These are phyloP conservation scores for California macrophylla DNA, from an alignment of 441 rosid genomes.

Conservation along the genomic window DNA sequence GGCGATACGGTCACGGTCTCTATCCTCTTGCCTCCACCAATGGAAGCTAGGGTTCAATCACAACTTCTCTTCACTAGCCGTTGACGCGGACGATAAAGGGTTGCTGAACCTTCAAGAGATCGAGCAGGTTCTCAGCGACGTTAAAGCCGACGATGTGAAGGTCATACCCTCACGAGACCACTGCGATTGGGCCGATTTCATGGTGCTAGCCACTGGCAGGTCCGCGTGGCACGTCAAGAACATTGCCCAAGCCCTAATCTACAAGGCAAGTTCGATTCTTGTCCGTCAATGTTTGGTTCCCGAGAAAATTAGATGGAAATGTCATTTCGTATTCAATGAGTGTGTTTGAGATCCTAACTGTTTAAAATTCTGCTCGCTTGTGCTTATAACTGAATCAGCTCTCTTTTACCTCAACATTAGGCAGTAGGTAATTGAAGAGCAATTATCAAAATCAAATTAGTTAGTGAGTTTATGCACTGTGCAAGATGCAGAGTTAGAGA, in stretches of 20 bases:
- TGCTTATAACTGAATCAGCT: background rate
- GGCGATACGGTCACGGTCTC: slow-evolving; percentile 40
- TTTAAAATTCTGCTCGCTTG: background rate
- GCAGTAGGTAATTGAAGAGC: background rate
- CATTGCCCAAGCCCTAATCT: slow-evolving; percentile 55
- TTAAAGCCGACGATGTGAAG: slow-evolving; percentile 65
- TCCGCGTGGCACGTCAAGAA: slow-evolving; percentile 84
- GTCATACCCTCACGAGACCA: slow-evolving; percentile 47
- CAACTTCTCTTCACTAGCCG: slow-evolving; percentile 24
- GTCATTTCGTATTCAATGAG: background rate
- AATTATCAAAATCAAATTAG: background rate
- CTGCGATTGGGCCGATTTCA: slow-evolving; percentile 62
- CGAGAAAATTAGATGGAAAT: background rate
- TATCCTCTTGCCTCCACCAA: slow-evolving; percentile 19
- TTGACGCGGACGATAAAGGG: slow-evolving; percentile 17
- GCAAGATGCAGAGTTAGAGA: background rate
- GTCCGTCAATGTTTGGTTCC: background rate
- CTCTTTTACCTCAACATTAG: background rate
- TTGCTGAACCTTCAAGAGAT: slow-evolving; percentile 55
- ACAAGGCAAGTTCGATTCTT: slow-evolving; percentile 34
- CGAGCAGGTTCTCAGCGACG: slow-evolving; percentile 68
- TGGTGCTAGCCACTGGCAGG: slow-evolving; percentile 80
- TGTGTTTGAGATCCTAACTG: background rate
- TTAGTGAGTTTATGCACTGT: background rate
- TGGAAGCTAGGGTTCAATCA: slow-evolving; percentile 34